A percentile compares a stretch with the other conserved stretches of the same genome.
Evolutionary conservation across 1,284 basidiomycete genomes (phyloP).

Genomic region (Ganoderma meredithae): DNA sequence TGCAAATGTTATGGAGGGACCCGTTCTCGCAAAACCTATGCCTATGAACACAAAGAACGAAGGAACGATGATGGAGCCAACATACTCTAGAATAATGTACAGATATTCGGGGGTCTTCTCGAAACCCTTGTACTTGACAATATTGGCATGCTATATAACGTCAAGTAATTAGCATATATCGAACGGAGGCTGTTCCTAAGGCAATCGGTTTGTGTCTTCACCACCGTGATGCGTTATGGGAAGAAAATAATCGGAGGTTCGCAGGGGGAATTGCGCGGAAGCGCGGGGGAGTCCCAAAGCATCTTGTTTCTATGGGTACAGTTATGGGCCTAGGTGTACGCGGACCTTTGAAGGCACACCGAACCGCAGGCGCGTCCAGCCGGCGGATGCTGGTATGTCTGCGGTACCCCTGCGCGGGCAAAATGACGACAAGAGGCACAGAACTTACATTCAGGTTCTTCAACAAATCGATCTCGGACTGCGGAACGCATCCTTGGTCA

Average conservation of each 20-base stretch:
- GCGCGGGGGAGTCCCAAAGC: slow-evolving; percentile 3
- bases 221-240: background rate
- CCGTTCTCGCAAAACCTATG: slow-evolving; percentile 96
- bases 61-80: slow-evolving; percentile 2
- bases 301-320: slow-evolving; percentile 7
- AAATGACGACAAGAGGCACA: background rate
- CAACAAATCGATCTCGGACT: slow-evolving; percentile 97
- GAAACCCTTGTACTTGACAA: slow-evolving; percentile 99
- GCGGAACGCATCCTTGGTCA: slow-evolving; percentile 25
- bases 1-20: slow-evolving; percentile 93
- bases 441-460: slow-evolving; percentile 88
- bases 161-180: slow-evolving; percentile 6
- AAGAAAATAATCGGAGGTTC: background rate
- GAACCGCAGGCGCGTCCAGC: background rate
- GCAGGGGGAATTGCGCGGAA: background rate
- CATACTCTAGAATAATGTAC: slow-evolving; percentile 94
- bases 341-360: background rate
- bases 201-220: background rate
- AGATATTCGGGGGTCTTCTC: slow-evolving; percentile 94
- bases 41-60: slow-evolving; percentile 8
- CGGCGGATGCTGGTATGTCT: too few species aligned
- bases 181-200: background rate
- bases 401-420: background rate
- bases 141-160: slow-evolving; percentile 79
- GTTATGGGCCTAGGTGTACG: background rate